Evolutionary conservation across 1,139 yeast genomes (phyloP).

Genomic region (Hansenula sp.): DNA sequence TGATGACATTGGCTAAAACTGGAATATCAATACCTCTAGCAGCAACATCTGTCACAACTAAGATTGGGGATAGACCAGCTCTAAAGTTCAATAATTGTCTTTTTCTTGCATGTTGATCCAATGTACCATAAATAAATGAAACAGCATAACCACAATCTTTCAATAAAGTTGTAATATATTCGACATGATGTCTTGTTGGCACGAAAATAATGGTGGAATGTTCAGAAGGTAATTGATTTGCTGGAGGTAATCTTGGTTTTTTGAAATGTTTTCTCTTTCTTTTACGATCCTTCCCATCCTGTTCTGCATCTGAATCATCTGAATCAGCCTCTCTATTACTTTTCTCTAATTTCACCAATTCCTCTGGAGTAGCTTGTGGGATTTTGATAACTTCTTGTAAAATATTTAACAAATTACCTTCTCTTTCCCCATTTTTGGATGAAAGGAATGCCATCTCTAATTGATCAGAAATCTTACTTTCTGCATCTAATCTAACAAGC

Average conservation of each 20-base stretch:
- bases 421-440: conserved; percentile 81
- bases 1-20: conserved; percentile 87
- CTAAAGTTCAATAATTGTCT: conserved; percentile 84
- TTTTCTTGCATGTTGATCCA: conserved; percentile 93
- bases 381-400: conserved; percentile 82
- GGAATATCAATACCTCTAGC: conserved; percentile 99
- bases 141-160: conserved; percentile 79
- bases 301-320: conserved; percentile 41
- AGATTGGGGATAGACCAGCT: conserved; percentile 71
- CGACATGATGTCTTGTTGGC: conserved; percentile 98
- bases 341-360: conserved; percentile 46
- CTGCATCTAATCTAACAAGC: conserved; percentile 88
- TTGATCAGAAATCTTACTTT: conserved; percentile 82
- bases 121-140: conserved; percentile 88
- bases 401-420: conserved; percentile 73
- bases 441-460: conserved; percentile 87
- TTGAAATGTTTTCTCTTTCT: conserved; percentile 36
- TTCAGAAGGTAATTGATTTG: conserved; percentile 79
- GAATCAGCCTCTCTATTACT: conserved; percentile 46
- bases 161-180: conserved; percentile 69
- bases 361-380: conserved; percentile 72
- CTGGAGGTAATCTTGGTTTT: conserved; percentile 65
- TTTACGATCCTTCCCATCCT: conserved; percentile 30
- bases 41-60: conserved; percentile 98
- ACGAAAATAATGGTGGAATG: conserved; percentile 89